phyloP scores from a whole-genome alignment of 805 yeast species.

The Kuraishia borneana region DNA sequence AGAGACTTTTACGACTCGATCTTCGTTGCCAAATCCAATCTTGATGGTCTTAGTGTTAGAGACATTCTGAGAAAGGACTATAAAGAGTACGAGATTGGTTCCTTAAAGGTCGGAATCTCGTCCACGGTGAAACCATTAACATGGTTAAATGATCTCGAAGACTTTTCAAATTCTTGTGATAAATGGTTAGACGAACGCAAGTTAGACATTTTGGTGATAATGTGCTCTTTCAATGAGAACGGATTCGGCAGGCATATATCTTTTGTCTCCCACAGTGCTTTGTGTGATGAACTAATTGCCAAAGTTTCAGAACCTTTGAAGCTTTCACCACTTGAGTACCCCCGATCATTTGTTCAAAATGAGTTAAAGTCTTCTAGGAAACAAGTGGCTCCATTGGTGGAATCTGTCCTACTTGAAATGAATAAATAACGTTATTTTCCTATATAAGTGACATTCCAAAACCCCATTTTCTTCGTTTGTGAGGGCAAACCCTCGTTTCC shows the following conservation, averaged over 20 bases:
- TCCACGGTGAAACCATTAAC: conserved; percentile 56
- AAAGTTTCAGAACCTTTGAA: conserved; percentile 7
- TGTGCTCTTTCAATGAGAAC: conserved; percentile 32
- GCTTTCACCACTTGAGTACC: conserved; percentile 12
- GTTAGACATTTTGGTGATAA: conserved; percentile 29
- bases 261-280: conserved; percentile 8
- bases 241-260: conserved; percentile 34
- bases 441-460: conserved; percentile 20
- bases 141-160: conserved; percentile 29
- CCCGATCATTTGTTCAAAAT: conserved; percentile 25
- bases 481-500: conserved; percentile 24
- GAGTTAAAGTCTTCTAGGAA: conserved; percentile 66
- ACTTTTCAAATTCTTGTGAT: conserved; percentile 9
- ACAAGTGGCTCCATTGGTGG: conserved; percentile 65
- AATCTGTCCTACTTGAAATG: conserved; percentile 6
- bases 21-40: conserved; percentile 44
- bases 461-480: conserved; percentile 8
- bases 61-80: conserved; percentile 79
- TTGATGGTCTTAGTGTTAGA: conserved; percentile 42
- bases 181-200: conserved; percentile 16
- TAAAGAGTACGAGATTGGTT: conserved; percentile 40
- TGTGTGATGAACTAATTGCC: conserved; percentile 8
- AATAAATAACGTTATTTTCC: too few species aligned
- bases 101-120: conserved; percentile 54
- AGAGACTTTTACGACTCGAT: conserved; percentile 17